Evolutionary conservation across 495 filamentous ascomycete species (phyloP).

Genomic region (Penicillium psychrofluorescens): DNA sequence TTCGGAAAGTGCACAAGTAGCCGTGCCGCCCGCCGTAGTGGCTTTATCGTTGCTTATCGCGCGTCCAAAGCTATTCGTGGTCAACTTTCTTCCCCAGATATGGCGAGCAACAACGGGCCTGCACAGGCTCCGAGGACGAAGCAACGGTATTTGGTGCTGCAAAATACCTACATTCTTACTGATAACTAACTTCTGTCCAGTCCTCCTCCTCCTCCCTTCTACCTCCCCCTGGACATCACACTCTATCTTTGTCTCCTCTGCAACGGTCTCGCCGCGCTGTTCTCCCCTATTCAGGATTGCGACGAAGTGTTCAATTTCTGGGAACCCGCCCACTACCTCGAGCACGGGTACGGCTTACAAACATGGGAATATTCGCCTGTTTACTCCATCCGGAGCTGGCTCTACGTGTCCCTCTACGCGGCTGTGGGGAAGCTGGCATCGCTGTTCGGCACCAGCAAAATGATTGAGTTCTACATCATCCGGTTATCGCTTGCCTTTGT

Average conservation of each 20-base stretch:
- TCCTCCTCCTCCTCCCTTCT: slow-evolving; percentile 49
- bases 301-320: slow-evolving; percentile 99
- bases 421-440: slow-evolving; percentile 57
- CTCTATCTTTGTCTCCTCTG: slow-evolving; percentile 71
- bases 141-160: slow-evolving; percentile 16
- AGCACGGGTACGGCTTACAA: slow-evolving; percentile 86
- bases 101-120: neutral
- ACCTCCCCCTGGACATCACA: slow-evolving; percentile 61
- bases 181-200: slow-evolving; percentile 11
- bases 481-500: slow-evolving; percentile 63
- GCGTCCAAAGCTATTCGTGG: neutral
- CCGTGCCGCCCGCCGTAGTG: slow-evolving; percentile 24
- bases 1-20: slow-evolving; percentile 25
- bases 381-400: slow-evolving; percentile 93
- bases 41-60: slow-evolving; percentile 13
- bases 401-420: slow-evolving; percentile 83
- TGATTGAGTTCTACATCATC: slow-evolving; percentile 79
- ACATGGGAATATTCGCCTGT: slow-evolving; percentile 99
- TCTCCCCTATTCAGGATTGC: slow-evolving; percentile 92
- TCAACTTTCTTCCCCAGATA: too few species aligned
- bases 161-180: too few species aligned
- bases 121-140: slow-evolving; percentile 16
- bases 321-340: slow-evolving; percentile 94
- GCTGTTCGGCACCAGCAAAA: slow-evolving; percentile 50
- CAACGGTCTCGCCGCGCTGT: slow-evolving; percentile 70